Evolutionary conservation across 2,329 filamentous ascomycete genomes (phyloP).

Genomic region (Teratosphaeria zuluensis): DNA sequence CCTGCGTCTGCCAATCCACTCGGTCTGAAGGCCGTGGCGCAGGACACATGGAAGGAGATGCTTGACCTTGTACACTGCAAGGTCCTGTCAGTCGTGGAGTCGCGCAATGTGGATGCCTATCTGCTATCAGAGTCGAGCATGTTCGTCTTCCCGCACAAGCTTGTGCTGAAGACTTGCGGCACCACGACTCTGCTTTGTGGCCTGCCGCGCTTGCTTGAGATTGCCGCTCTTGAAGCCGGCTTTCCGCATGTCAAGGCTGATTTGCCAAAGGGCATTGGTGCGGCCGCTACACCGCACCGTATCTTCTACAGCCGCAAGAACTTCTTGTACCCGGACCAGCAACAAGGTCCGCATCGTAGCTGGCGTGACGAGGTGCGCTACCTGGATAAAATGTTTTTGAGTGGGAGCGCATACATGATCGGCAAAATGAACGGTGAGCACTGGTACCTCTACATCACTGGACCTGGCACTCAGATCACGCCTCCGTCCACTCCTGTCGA

Average conservation of each 20-base stretch:
- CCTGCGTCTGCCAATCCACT: constrained; percentile 59
- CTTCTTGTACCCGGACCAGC: constrained; percentile 89
- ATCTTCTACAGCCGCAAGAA: constrained; percentile 99
- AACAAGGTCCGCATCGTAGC: constrained; percentile 88
- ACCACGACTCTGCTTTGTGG: constrained; percentile 90
- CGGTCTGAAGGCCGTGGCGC: constrained; percentile 76
- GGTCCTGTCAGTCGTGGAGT: constrained; percentile 86
- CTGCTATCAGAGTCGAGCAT: constrained; percentile 98
- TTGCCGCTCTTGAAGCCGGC: constrained; percentile 78
- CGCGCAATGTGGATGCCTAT: constrained; percentile 91
- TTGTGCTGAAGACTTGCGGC: constrained; percentile 96
- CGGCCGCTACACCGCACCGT: constrained; percentile 79
- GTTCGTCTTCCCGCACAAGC: constrained; percentile 99
- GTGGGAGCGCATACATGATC: constrained; percentile 97
- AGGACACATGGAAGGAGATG: constrained; percentile 90
- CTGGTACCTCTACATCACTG: constrained; percentile 96
- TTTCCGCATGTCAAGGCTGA: constrained; percentile 71
- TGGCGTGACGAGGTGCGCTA: constrained; percentile 95
- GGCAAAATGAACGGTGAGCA: constrained; percentile 99
- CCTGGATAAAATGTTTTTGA: constrained; percentile 81
- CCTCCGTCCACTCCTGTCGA: constrained; percentile 65
- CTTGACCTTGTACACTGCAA: constrained; percentile 98
- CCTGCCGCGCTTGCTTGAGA: constrained; percentile 81
- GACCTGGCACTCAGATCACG: constrained; percentile 68
- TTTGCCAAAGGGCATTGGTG: constrained; percentile 55